phyloP scores from a whole-genome alignment of 2,329 filamentous ascomycete genomes.

The Xylaria sp. region DNA sequence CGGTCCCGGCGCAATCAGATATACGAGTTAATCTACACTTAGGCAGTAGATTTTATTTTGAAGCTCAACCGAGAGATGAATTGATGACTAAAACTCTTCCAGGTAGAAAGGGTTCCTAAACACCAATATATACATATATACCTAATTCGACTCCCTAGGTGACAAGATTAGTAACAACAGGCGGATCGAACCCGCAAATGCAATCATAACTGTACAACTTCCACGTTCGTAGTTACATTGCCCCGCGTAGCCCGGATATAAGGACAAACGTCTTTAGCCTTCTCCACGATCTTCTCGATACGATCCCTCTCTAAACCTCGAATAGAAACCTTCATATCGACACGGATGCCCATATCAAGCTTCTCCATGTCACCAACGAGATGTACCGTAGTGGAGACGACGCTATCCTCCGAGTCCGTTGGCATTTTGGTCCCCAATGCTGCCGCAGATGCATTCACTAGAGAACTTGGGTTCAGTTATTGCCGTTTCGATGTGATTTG shows the following conservation, averaged over 20 bases:
- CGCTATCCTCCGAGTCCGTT: constrained; percentile 19
- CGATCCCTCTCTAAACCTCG: constrained; percentile 18
- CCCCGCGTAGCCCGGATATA: constrained; percentile 27
- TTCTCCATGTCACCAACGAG: constrained; percentile 30
- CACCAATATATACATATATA: too few species aligned
- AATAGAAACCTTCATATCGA: constrained; percentile 25
- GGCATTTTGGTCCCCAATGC: constrained; percentile 25
- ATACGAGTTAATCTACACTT: too few species aligned
- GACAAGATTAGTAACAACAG: too few species aligned
- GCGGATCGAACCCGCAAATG: too few species aligned
- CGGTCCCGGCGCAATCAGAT: too few species aligned
- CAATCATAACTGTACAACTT: constrained; percentile 17
- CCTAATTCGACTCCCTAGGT: neutral
- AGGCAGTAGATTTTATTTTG: too few species aligned
- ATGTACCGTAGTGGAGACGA: constrained; percentile 29
- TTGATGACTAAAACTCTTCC: too few species aligned
- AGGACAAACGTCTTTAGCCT: constrained; percentile 26
- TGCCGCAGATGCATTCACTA: constrained; percentile 28
- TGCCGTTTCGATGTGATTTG: too few species aligned
- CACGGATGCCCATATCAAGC: constrained; percentile 29
- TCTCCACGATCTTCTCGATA: constrained; percentile 22
- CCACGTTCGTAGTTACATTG: constrained; percentile 26
- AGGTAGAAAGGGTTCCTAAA: neutral
- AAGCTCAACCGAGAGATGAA: too few species aligned
- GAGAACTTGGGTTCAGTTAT: too few species aligned